A percentile compares a stretch with the other conserved stretches of the same genome.
Conservation (phyloP, 345 rosid genomes). For the Erucastrum elatum region DNA sequence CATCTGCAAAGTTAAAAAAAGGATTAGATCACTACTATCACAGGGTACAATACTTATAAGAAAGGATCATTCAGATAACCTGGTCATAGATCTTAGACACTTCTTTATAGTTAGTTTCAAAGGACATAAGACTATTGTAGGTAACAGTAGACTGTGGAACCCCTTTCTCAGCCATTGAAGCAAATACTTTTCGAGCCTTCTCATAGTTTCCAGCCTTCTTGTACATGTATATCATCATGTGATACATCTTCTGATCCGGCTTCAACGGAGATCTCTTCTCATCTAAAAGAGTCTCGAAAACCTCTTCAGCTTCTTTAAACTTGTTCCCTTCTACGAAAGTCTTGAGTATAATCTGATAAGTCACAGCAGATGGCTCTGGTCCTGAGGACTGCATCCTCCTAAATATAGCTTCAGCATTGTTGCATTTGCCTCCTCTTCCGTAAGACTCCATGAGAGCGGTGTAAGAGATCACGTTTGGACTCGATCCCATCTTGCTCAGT, state of each 20-base stretch:
- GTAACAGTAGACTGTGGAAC: conserved; percentile 75
- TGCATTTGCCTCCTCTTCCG: conserved; percentile 83
- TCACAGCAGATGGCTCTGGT: conserved; percentile 90
- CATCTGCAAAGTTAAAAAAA: conserved; percentile 57
- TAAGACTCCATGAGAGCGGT: conserved; percentile 97
- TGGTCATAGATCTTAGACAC: conserved; percentile 94
- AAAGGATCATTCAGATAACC: conserved; percentile 45
- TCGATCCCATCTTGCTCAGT: conserved; percentile 70
- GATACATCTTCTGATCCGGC: conserved; percentile 95
- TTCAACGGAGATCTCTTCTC: conserved; percentile 64
- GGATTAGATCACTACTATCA: conserved; percentile 13
- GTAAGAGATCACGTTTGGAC: conserved; percentile 72
- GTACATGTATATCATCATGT: conserved; percentile 92
- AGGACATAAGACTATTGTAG: conserved; percentile 91
- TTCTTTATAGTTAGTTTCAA: conserved; percentile 88
- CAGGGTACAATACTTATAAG: not conserved
- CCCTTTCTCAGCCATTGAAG: conserved; percentile 71
- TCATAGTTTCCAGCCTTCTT: conserved; percentile 85
- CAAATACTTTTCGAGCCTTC: conserved; percentile 77
- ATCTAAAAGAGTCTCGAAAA: conserved; percentile 75
- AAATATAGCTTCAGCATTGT: conserved; percentile 90
- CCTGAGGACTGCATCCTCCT: conserved; percentile 90
- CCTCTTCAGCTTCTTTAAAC: conserved; percentile 81
- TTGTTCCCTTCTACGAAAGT: conserved; percentile 81
- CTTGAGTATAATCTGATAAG: conserved; percentile 89